Base-by-base conservation (phyloP, 495 filamentous ascomycete genomes). In the Opeltia flavorubescens region DNA sequence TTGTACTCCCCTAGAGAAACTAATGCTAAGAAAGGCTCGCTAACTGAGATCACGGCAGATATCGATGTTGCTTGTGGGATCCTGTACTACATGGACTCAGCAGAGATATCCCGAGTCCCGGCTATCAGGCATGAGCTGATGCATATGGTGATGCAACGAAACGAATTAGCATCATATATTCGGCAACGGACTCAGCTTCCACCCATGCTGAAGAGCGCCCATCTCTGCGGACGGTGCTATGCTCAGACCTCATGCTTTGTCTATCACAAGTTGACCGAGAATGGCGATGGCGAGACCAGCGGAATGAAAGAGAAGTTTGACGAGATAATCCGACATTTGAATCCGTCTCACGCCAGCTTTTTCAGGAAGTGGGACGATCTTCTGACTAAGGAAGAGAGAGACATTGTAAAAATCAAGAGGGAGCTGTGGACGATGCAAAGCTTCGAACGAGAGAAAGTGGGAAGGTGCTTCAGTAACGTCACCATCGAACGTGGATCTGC, bases 381-480 rank as follows among this genome's bases (percentile, higher is more conserved):
- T 5, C 67, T 98, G 12, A 94, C 89, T 1, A 94, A 91, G 59
- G 91, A 98, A 62, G 91, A 98, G 59, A 84, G 77, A 50, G 86
- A 89, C 56, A 73, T 81, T 50, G 80, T 88, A 53, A 86, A 81
- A 55, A 76, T 91, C 52, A 77, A 83, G 43, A 71, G 84, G 49
- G 91, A 98, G 59, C 72, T 98, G 1, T 98, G 91, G 91, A 95
- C 89, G 12, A 84, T 98, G 78, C 59, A 85, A 24, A 95, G 89
- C 62, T 75, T 72, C 2, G 87, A 95, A 61, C 80, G 91, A 29
- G 88, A 98, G 58, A 80, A 81, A 51, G 62, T 89, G 0, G 91
- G 91, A 2, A 74, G 91, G 41, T 85, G 81, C 55, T 85, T 84
- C 50, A 74, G 77, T 5, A 70, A 74, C 41, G 68, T 86, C n/a